Percentiles rank a stretch among this genome's conserved stretches.
Evolutionary conservation across 345 rosid species (phyloP).

Genomic region (Populus pruinosa): DNA sequence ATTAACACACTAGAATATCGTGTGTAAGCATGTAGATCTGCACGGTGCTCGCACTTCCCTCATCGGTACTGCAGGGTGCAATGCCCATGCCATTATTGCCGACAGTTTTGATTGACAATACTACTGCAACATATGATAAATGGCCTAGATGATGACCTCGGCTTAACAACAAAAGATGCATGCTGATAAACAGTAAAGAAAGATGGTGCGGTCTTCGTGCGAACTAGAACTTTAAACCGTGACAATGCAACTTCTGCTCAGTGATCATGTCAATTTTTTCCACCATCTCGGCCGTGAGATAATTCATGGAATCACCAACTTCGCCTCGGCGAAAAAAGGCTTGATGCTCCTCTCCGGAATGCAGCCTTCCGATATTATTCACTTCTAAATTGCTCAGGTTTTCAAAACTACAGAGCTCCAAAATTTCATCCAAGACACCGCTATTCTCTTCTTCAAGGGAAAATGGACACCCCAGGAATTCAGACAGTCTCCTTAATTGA

Average conservation of each 20-base stretch:
- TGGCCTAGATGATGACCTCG: no score
- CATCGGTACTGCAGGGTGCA: no score
- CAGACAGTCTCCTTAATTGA: slow-evolving; percentile 36
- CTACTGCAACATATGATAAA: no score
- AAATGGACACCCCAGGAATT: slow-evolving; percentile 48
- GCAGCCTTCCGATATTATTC: slow-evolving; percentile 34
- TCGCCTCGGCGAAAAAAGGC: slow-evolving; percentile 50
- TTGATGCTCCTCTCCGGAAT: slow-evolving; percentile 25
- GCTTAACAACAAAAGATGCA: no score
- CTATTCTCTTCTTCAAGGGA: slow-evolving; percentile 36
- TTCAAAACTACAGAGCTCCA: slow-evolving; percentile 48
- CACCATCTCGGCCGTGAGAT: slow-evolving; percentile 43
- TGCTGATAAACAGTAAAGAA: no score
- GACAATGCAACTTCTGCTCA: slow-evolving; percentile 28
- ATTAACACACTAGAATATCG: no score
- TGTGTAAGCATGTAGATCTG: no score
- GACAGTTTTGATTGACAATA: no score
- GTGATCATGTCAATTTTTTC: slow-evolving; percentile 36
- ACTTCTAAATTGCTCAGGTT: slow-evolving; percentile 48
- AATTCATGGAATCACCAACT: slow-evolving; percentile 49
- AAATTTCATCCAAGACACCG: slow-evolving; percentile 35
- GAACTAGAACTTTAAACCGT: slow-evolving; percentile 29
- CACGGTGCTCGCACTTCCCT: no score
- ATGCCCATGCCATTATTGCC: no score
- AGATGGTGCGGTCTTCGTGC: no score